Evolutionary conservation across 768 basidiomycete genomes (phyloP).

Genomic region (Suillus paluster): DNA sequence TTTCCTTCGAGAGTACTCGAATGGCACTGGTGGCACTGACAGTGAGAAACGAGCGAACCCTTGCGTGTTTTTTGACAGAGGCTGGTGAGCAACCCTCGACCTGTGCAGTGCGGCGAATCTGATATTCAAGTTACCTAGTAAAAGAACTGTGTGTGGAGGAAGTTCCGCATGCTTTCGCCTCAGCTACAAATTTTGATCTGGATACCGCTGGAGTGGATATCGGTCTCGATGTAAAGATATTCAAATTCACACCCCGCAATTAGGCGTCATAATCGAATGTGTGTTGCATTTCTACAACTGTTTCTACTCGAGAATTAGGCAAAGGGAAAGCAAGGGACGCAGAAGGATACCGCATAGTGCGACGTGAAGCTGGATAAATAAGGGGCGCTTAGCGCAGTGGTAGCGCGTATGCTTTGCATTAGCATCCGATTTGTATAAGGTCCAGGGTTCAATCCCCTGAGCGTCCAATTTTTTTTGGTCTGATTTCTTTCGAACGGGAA

Average conservation of each 20-base stretch:
- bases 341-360: background rate
- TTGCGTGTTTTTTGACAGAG: constrained; percentile 46
- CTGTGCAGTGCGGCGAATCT: constrained; percentile 6
- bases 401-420: constrained; percentile 36
- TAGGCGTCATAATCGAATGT: background rate
- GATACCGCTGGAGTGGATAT: constrained; percentile 34
- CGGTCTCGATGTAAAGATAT: constrained; percentile 48
- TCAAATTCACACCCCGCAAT: constrained; percentile 38
- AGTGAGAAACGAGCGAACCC: constrained; percentile 59
- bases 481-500: background rate
- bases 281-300: background rate
- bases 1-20: constrained; percentile 24
- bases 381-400: constrained; percentile 33
- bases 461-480: constrained; percentile 37
- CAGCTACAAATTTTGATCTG: constrained; percentile 23
- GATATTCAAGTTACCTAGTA: constrained; percentile 12
- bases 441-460: constrained; percentile 50
- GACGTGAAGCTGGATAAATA: rapidly evolving
- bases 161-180: constrained; percentile 20
- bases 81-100: constrained; percentile 27
- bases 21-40: constrained; percentile 44
- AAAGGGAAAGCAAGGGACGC: no score
- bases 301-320: background rate
- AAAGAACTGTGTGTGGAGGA: constrained; percentile 32
- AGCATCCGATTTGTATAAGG: constrained; percentile 39